Evolutionary conservation across 306 rosid species (phyloP).

Genomic region (barrel medic (Medicago truncatula)): MtrunA17r5.0-ANR NC_053045.1:35669501-35670000

Average conservation of each 20-base stretch:
- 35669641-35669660: not conserved
- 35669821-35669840: constrained; percentile 29
- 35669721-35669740: constrained; percentile 25
- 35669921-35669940: constrained; percentile 18
- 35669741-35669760: constrained; percentile 36
- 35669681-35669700: constrained; percentile 28
- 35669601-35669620: constrained; percentile 44
- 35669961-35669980: constrained; percentile 31
- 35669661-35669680: not conserved
- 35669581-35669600: constrained; percentile 53
- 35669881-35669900: constrained; percentile 23
- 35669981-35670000: not conserved
- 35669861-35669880: constrained; percentile 24
- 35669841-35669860: constrained; percentile 29
- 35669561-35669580: constrained; percentile 45
- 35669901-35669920: constrained; percentile 29
- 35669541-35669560: constrained; percentile 37
- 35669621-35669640: constrained; percentile 36
- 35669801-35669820: constrained; percentile 38
- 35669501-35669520: constrained; percentile 35
- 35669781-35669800: constrained; percentile 32
- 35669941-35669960: constrained; percentile 32
- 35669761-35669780: constrained; percentile 29
- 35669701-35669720: constrained; percentile 39
- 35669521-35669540: constrained; percentile 25